Evolutionary conservation across 345 rosid genomes (phyloP).

Genomic region (rapeseed (Brassica napus)): DNA sequence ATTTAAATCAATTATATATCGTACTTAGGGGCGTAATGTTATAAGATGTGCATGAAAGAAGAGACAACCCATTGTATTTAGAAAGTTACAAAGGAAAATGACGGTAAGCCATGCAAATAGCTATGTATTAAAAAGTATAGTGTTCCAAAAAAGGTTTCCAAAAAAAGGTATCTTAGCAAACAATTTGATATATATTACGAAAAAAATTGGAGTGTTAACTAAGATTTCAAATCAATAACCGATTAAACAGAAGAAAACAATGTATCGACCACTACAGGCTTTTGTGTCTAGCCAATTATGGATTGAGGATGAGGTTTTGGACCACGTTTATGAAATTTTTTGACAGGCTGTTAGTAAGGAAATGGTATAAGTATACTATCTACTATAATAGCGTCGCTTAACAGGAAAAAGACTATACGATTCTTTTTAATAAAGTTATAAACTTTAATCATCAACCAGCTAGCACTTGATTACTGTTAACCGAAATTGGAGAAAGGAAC

Average conservation of each 20-base stretch:
- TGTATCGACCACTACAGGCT: constrained; percentile 22
- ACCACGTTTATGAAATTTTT: constrained; percentile 35
- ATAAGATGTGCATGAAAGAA: neutral
- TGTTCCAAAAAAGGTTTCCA: neutral
- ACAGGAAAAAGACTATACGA: constrained; percentile 17
- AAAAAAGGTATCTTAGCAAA: neutral
- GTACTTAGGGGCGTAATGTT: neutral
- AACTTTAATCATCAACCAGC: constrained; percentile 27
- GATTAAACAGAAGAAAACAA: constrained; percentile 35
- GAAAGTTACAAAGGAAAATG: neutral
- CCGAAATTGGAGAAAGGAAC: constrained; percentile 19
- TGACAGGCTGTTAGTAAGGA: neutral
- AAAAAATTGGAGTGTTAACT: neutral
- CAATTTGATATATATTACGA: neutral
- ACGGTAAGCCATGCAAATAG: constrained; percentile 17
- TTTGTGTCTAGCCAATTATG: constrained; percentile 39
- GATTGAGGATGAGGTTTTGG: constrained; percentile 35
- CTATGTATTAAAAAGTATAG: neutral
- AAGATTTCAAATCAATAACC: constrained; percentile 34
- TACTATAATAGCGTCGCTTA: neutral
- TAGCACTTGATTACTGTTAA: constrained; percentile 22
- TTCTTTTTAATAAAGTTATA: constrained; percentile 9
- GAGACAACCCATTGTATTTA: neutral
- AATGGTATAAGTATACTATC: neutral
- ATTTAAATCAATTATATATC: neutral